phyloP scores from a whole-genome alignment of 208 protist species.

The Leishmania lainsoni region DNA sequence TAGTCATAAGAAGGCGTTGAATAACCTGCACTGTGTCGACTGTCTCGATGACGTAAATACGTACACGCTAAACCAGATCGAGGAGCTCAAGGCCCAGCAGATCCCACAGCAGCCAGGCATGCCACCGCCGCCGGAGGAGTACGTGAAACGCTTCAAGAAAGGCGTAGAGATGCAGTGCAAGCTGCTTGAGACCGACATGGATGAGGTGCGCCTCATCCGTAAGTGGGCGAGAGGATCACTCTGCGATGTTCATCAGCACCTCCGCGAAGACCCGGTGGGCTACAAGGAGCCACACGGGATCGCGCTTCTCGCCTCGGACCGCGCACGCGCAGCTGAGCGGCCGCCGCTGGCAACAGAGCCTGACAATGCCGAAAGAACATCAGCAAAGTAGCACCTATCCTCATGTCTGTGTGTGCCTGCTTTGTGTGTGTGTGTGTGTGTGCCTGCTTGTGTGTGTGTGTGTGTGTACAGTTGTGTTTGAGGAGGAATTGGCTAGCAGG shows the following conservation, averaged over 20 bases:
- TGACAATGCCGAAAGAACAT: slow-evolving; percentile 9
- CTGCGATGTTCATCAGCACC: slow-evolving; percentile 64
- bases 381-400: background rate
- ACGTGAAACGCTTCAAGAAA: slow-evolving; percentile 62
- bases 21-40: slow-evolving; percentile 63
- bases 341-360: slow-evolving; percentile 9
- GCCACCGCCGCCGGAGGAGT: slow-evolving; percentile 69
- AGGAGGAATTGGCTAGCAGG: background rate
- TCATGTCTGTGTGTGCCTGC: background rate
- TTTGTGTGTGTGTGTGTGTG: slow-evolving; percentile 14
- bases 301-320: slow-evolving; percentile 52
- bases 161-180: slow-evolving; percentile 55
- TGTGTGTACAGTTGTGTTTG: slow-evolving; percentile 6
- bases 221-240: slow-evolving; percentile 38
- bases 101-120: slow-evolving; percentile 70
- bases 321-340: slow-evolving; percentile 25
- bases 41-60: slow-evolving; percentile 77
- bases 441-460: slow-evolving; percentile 10
- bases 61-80: slow-evolving; percentile 65
- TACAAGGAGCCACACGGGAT: slow-evolving; percentile 47
- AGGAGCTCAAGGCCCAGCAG: slow-evolving; percentile 50
- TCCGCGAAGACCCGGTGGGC: slow-evolving; percentile 49
- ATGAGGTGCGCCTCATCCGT: slow-evolving; percentile 63
- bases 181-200: slow-evolving; percentile 71
- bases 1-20: slow-evolving; percentile 71